These are phyloP conservation scores for Venturiaceae sp. DNA, from an alignment of 2,329 filamentous ascomycete genomes.

Conservation along the genomic window DNA sequence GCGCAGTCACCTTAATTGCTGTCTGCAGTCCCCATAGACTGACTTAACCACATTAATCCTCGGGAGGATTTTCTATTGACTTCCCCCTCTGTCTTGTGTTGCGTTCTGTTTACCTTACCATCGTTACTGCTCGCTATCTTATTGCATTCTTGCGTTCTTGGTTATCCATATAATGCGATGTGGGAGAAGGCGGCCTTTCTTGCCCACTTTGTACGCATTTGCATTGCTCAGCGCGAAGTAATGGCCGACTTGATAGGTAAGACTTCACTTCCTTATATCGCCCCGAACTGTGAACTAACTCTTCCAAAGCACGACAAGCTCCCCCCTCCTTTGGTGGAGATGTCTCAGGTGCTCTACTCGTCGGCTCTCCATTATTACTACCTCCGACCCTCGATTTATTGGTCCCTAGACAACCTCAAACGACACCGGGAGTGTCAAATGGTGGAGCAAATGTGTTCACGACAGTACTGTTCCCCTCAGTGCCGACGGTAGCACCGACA, in stretches of 20 bases:
- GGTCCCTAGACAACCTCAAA: neutral
- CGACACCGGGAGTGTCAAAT: neutral
- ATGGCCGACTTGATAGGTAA: neutral
- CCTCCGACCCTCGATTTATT: neutral
- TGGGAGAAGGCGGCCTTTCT: neutral
- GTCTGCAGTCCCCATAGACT: too few relatives aligned
- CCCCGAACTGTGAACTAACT: neutral
- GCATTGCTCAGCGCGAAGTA: neutral
- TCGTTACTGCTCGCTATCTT: neutral
- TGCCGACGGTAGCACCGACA: constrained; percentile 5
- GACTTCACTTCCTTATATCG: neutral
- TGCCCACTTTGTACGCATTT: neutral
- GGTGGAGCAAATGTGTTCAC: neutral
- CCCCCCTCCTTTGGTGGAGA: neutral
- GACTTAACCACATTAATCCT: neutral
- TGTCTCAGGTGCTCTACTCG: neutral
- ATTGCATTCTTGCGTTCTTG: neutral
- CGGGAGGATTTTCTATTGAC: neutral
- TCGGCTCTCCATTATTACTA: neutral
- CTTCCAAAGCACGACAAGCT: neutral
- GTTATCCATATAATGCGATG: neutral
- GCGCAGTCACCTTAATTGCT: neutral
- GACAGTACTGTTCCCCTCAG: constrained; percentile 2
- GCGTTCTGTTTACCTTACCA: neutral
- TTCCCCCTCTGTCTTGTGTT: neutral